These are phyloP conservation scores for Friedmanniomyces endolithicus DNA, from an alignment of 495 filamentous ascomycete species.

Conservation along the genomic window DNA sequence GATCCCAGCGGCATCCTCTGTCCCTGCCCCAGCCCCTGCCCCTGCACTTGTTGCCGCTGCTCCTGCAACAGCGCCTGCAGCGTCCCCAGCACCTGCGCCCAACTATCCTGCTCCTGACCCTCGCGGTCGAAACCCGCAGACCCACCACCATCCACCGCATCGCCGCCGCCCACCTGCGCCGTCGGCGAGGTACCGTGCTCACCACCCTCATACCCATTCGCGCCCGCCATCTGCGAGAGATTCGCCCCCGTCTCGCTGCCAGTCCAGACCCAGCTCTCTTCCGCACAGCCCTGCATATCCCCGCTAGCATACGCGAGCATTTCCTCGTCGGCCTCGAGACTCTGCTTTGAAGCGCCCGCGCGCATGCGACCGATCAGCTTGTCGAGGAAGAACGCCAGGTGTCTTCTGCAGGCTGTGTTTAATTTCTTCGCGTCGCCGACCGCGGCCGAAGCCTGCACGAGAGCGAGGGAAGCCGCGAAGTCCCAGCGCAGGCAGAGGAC, in stretches of 20 bases:
- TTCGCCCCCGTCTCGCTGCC: conserved; percentile 48
- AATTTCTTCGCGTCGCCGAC: conserved; percentile 58
- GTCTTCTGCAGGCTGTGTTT: conserved; percentile 68
- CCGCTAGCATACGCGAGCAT: conserved; percentile 79
- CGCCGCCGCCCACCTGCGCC: conserved; percentile 19
- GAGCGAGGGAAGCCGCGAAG: conserved; percentile 57
- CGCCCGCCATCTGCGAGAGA: conserved; percentile 18
- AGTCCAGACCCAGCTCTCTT: conserved; percentile 79
- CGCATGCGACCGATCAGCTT: conserved; percentile 46
- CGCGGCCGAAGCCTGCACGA: conserved; percentile 55
- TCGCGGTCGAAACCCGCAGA: conserved; percentile 36
- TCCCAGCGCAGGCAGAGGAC: conserved; percentile 64
- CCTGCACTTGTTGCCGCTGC: conserved; percentile 22
- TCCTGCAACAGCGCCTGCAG: conserved; percentile 37
- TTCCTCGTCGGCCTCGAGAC: conserved; percentile 72
- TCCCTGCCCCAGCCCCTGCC: too few species aligned
- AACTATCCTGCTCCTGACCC: conserved; percentile 39
- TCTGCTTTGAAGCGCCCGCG: conserved; percentile 34
- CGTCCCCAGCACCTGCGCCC: conserved; percentile 42
- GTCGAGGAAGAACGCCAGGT: conserved; percentile 71
- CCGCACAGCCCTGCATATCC: conserved; percentile 73
- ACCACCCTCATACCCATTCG: background rate
- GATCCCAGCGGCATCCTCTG: background rate
- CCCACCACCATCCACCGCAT: conserved; percentile 8
- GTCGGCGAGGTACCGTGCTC: conserved; percentile 8